Evolutionary conservation across 768 basidiomycete genomes (phyloP).

Genomic region (Xanthoconium purpureum): DNA sequence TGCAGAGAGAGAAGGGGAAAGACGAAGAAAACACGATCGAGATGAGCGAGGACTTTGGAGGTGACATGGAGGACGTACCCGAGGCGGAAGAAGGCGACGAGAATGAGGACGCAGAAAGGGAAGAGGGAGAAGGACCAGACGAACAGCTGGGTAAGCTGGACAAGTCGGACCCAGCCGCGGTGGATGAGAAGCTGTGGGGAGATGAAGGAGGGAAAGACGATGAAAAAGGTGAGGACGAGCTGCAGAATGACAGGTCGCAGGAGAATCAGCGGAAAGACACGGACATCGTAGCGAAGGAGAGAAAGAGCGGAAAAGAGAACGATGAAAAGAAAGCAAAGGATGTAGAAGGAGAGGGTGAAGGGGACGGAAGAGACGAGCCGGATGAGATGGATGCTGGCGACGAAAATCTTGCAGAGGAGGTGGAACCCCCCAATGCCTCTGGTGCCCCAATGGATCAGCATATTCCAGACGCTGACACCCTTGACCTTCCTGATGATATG

Average conservation of each 20-base stretch:
- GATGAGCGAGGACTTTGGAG: conserved; percentile 89
- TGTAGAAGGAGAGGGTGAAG: conserved; percentile 25
- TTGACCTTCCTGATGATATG: conserved; percentile 89
- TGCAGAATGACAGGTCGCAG: conserved; percentile 58
- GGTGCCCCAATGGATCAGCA: conserved; percentile 75
- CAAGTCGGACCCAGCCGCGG: conserved; percentile 72
- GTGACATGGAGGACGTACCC: conserved; percentile 78
- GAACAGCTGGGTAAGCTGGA: conserved; percentile 84
- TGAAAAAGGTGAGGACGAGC: conserved; percentile 46
- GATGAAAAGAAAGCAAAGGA: conserved; percentile 35
- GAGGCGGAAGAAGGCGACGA: conserved; percentile 45
- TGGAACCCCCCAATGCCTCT: conserved; percentile 45
- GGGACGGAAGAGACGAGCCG: conserved; percentile 30
- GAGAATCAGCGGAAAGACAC: conserved; percentile 44
- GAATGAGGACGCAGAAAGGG: conserved; percentile 48
- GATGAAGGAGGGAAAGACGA: conserved; percentile 67
- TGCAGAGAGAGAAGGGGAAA: conserved; percentile 38
- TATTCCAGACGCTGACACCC: conserved; percentile 72
- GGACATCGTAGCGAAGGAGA: conserved; percentile 81
- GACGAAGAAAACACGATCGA: conserved; percentile 80
- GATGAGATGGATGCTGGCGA: conserved; percentile 12
- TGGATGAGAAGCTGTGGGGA: conserved; percentile 98
- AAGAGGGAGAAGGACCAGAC: conserved; percentile 60
- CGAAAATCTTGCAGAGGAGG: conserved; percentile 41
- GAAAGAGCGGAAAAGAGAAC: conserved; percentile 36